Percentiles rank a stretch among this genome's conserved stretches.
These are phyloP conservation scores for Neolentinus lepideus DNA, from an alignment of 1,284 basidiomycete genomes.

Conservation along the genomic window DNA sequence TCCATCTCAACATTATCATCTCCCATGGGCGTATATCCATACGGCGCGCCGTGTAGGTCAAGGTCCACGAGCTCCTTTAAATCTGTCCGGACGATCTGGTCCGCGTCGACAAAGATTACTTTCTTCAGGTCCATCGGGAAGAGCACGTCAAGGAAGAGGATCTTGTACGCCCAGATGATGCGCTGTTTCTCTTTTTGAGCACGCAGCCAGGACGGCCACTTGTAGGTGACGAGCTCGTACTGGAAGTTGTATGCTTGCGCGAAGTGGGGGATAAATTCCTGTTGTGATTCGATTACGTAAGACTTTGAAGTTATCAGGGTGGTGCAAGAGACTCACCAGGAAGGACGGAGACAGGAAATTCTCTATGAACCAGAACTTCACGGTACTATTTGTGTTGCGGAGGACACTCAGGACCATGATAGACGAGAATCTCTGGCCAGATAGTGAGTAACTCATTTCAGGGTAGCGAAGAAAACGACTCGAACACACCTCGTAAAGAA, in stretches of 20 bases:
- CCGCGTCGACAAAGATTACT: constrained; percentile 98
- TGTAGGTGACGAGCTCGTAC: constrained; percentile 97
- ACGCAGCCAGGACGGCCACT: constrained; percentile 98
- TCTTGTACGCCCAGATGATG: constrained; percentile 99
- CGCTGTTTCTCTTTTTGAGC: constrained; percentile 95
- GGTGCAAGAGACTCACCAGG: constrained; percentile 42
- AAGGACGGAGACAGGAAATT: constrained; percentile 99
- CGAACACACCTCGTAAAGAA: constrained; percentile 80
- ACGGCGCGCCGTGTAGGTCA: constrained; percentile 87
- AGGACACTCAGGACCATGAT: constrained; percentile 98
- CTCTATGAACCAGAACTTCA: constrained; percentile 99
- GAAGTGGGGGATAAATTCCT: constrained; percentile 94
- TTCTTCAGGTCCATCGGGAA: constrained; percentile 98
- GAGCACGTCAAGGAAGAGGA: constrained; percentile 95
- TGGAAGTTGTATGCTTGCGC: constrained; percentile 89
- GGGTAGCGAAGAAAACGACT: background rate
- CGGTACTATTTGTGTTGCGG: constrained; percentile 85
- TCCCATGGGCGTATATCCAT: constrained; percentile 97
- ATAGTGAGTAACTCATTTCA: constrained; percentile 3
- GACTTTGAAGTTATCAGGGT: too few relatives aligned
- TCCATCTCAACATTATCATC: constrained; percentile 94
- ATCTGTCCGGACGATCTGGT: constrained; percentile 95
- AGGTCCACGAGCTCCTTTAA: constrained; percentile 88
- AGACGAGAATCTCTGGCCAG: constrained; percentile 80
- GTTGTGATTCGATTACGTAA: background rate